Conservation (phyloP, 306 rosid genomes). For the Gynostemma pentaphyllum region DNA sequence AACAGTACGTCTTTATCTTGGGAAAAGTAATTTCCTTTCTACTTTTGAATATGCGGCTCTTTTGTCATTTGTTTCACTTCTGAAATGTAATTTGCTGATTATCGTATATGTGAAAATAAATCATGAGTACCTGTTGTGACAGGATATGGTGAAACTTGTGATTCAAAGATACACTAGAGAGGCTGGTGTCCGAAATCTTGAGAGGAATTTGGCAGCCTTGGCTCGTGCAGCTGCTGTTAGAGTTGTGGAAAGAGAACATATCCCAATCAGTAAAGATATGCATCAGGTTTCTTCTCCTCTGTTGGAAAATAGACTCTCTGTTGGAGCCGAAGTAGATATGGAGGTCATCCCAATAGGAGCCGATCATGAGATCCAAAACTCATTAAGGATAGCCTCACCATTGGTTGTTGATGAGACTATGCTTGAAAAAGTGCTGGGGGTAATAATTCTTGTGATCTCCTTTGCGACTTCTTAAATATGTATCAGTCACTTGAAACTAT, state of each 20-base stretch:
- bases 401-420: constrained; percentile 76
- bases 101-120: background rate
- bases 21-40: background rate
- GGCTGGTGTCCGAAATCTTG: constrained; percentile 93
- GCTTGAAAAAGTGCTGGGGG: constrained; percentile 98
- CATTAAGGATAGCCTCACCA: constrained; percentile 58
- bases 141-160: constrained; percentile 76
- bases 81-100: background rate
- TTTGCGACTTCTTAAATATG: background rate
- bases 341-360: constrained; percentile 88
- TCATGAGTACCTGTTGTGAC: constrained; percentile 12
- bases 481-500: background rate
- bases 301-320: constrained; percentile 76
- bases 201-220: constrained; percentile 80
- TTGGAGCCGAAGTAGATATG: constrained; percentile 90
- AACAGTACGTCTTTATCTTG: background rate
- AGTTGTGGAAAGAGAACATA: constrained; percentile 81
- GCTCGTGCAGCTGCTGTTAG: constrained; percentile 98
- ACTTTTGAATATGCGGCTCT: background rate
- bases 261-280: constrained; percentile 57
- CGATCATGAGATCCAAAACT: constrained; percentile 56
- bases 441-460: constrained; percentile 21
- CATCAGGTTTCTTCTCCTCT: constrained; percentile 64
- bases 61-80: background rate
- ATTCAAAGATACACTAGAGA: constrained; percentile 94